Evolutionary conservation across 176 grass and related monocot genomes (phyloP), one percentile per base, ranked within the genome.

Genomic region (Carex parvula): DNA sequence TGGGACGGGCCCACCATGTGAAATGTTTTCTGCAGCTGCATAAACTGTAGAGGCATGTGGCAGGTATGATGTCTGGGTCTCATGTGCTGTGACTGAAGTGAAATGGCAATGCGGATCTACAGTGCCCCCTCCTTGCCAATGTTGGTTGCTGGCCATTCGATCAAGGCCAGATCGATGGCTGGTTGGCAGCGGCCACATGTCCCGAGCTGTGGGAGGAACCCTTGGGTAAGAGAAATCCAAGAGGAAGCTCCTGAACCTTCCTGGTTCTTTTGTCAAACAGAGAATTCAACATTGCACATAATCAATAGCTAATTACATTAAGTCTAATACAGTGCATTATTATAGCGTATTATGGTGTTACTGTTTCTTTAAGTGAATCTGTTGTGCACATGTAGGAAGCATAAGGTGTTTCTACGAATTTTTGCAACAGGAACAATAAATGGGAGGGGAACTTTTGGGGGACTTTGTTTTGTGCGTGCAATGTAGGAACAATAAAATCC

Each of bases 221-320:
- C 92, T 87, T 55, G 94, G 94, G 79, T 94, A 97, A 1, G 85
- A 83, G 85, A 97, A 97, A 89, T 97, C 94, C 84, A 94, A 62
- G 46, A 91, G 79, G 50, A 85, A 94, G 90, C 94, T 97, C 83
- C 90, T 91, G 81, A 88, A 87, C 86, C 89, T 89, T 52, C 87
- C 37, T 8, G 90, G 90, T 35, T 91, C 92, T 87, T 84, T 87
- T 90, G 80, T 57, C 57, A 86, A 76, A 30, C 21, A 71, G 70
- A 60, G 63, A 72, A 29, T 22, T 39, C 60, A 70, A 66, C 7
- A 58, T 8, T 8, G 46, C n/a, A 67, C 61, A 24, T n/a, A 32
- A 78, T 57, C 48, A 33, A 76, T 30, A 17, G 14, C 13, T 39
- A 68, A 68, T 35, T 68, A 15, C 46, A 42, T 18, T 29, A 56